Conservation (phyloP, 495 filamentous ascomycete genomes). For the Xylaria venustula region DNA sequence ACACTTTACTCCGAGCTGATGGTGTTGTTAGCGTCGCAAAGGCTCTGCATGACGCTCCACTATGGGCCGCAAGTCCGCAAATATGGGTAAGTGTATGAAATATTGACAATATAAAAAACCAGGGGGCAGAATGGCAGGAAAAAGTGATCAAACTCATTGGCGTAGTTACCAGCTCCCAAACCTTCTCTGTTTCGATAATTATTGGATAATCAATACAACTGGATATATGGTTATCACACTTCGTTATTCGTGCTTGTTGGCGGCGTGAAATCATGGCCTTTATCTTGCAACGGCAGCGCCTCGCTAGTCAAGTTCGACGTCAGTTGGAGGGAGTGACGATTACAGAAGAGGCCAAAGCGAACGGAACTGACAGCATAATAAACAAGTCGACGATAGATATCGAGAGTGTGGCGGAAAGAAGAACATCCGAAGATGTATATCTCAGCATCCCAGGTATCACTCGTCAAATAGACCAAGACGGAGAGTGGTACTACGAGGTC, state of each 20-base stretch:
- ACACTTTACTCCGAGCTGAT: neutral
- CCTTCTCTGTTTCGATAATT: too few relatives aligned
- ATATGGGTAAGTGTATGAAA: neutral
- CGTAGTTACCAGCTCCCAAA: neutral
- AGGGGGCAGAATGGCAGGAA: too few relatives aligned
- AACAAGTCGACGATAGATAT: neutral
- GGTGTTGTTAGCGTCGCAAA: neutral
- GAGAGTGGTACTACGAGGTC: constrained; percentile 48
- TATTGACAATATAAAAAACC: neutral
- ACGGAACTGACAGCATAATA: neutral
- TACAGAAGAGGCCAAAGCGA: neutral
- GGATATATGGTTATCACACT: too few relatives aligned
- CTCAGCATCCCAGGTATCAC: neutral
- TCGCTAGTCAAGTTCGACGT: neutral
- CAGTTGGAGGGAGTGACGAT: neutral
- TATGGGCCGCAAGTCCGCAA: neutral
- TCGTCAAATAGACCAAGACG: neutral
- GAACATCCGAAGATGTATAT: neutral
- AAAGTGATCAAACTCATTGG: neutral
- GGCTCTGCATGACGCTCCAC: neutral
- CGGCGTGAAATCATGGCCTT: neutral
- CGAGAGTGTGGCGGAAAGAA: neutral
- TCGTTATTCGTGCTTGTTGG: neutral
- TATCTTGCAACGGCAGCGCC: constrained; percentile 1
- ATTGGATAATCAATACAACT: neutral